phyloP scores from a whole-genome alignment of 2,329 filamentous ascomycete species.

The Didymella exigua region DNA sequence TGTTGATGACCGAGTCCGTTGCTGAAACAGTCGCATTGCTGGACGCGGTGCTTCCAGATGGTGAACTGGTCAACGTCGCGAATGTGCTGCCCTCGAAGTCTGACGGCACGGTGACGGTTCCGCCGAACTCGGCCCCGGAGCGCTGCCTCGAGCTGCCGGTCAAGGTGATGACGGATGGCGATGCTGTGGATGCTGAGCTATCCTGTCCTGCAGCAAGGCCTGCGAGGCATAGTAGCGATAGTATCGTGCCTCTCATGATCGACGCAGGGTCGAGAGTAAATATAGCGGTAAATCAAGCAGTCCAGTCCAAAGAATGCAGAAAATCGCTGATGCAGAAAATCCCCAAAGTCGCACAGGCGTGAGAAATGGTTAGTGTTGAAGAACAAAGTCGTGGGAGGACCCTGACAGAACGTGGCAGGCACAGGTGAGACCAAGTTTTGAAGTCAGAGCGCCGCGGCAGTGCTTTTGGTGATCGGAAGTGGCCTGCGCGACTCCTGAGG shows the following conservation, averaged over 20 bases:
- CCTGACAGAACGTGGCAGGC: constrained; percentile 3
- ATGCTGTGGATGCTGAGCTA: constrained; percentile 26
- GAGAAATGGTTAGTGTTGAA: constrained; percentile 2
- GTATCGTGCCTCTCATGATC: constrained; percentile 31
- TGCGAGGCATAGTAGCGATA: constrained; percentile 33
- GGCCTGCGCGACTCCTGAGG: constrained; percentile 9
- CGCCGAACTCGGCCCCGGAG: constrained; percentile 28
- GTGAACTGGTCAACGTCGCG: constrained; percentile 25
- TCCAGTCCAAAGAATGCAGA: constrained; percentile 1
- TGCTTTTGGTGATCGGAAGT: constrained; percentile 12
- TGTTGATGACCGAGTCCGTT: constrained; percentile 32
- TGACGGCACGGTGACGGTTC: constrained; percentile 35
- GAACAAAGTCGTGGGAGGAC: not conserved
- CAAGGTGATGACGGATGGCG: constrained; percentile 34
- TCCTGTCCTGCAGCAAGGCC: constrained; percentile 32
- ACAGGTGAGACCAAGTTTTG: constrained; percentile 11
- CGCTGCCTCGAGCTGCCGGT: constrained; percentile 25
- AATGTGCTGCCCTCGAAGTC: constrained; percentile 39
- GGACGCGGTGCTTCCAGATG: constrained; percentile 22
- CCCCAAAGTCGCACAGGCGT: constrained; percentile 4
- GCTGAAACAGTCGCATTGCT: constrained; percentile 32
- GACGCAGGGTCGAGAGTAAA: constrained; percentile 12
- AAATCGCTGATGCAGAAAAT: constrained; percentile 6
- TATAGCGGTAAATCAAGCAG: constrained; percentile 7
- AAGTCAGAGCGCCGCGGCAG: constrained; percentile 10